phyloP scores from a whole-genome alignment of 108 stramenopile genomes.

The Fragilariopsis cylindrus region DNA sequence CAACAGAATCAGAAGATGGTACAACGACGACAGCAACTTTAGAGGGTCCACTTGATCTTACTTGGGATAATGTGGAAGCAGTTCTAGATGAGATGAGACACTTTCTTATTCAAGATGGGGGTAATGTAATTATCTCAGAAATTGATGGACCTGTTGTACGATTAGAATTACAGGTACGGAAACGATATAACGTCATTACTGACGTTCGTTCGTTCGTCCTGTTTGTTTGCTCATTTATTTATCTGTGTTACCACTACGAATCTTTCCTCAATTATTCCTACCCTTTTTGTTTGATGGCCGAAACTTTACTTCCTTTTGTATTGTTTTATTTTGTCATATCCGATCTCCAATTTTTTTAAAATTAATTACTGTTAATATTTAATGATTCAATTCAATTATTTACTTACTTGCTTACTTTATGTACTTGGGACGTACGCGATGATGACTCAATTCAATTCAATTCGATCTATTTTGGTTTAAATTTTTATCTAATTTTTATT shows the following conservation, averaged over 20 bases:
- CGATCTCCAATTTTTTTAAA: background rate
- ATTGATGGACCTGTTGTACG: conserved; percentile 96
- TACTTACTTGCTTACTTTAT: too few species aligned
- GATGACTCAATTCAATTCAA: too few species aligned
- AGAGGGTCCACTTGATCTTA: conserved; percentile 83
- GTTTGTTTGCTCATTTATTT: background rate
- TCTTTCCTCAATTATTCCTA: too few species aligned
- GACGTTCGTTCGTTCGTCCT: background rate
- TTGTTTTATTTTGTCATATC: background rate
- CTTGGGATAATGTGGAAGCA: conserved; percentile 94
- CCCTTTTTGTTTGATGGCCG: background rate
- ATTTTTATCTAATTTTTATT: too few species aligned
- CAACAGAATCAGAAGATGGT: background rate
- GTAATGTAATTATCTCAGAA: conserved; percentile 91
- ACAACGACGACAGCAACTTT: background rate
- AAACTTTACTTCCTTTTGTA: background rate
- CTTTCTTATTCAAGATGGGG: conserved; percentile 87
- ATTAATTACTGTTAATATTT: too few species aligned
- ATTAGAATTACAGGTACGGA: conserved; percentile 85
- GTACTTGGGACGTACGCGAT: too few species aligned
- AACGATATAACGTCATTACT: background rate
- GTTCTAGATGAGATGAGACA: conserved; percentile 97
- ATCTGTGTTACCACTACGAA: background rate
- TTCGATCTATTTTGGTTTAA: too few species aligned
- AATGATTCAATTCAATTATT: too few species aligned